Conservation (phyloP, 257 asterid genomes). For the Ilex aquifolium region DNA sequence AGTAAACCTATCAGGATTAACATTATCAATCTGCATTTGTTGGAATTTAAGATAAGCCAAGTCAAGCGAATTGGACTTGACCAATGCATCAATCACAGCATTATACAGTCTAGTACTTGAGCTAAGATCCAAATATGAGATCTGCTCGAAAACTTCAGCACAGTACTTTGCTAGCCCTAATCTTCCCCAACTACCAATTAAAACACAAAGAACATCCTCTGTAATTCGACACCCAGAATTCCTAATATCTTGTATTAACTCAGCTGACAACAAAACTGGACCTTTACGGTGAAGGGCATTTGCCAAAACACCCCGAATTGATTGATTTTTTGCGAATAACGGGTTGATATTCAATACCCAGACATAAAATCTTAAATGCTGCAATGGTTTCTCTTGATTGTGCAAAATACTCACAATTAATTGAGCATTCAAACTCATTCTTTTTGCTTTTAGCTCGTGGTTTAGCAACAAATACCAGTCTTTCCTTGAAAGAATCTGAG, state of each 20-base stretch:
- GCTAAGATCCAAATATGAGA: slow-evolving; percentile 67
- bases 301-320: slow-evolving; percentile 49
- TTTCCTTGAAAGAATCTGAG: slow-evolving; percentile 55
- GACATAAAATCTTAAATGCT: slow-evolving; percentile 57
- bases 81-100: slow-evolving; percentile 78
- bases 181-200: slow-evolving; percentile 90
- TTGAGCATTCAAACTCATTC: slow-evolving; percentile 36
- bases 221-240: slow-evolving; percentile 49
- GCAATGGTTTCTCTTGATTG: slow-evolving; percentile 64
- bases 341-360: slow-evolving; percentile 49
- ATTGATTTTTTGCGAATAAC: slow-evolving; percentile 46
- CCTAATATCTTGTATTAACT: slow-evolving; percentile 52
- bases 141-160: slow-evolving; percentile 73
- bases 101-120: slow-evolving; percentile 84
- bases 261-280: slow-evolving; percentile 71
- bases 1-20: slow-evolving; percentile 74
- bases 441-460: slow-evolving; percentile 52
- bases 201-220: slow-evolving; percentile 60
- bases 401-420: slow-evolving; percentile 57
- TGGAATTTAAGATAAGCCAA: slow-evolving; percentile 92
- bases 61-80: slow-evolving; percentile 84
- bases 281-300: slow-evolving; percentile 62
- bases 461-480: slow-evolving; percentile 77
- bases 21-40: slow-evolving; percentile 85
- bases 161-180: slow-evolving; percentile 83